Conservation (phyloP, 164 flowering plant species). For the Tinospora cordifolia region DNA sequence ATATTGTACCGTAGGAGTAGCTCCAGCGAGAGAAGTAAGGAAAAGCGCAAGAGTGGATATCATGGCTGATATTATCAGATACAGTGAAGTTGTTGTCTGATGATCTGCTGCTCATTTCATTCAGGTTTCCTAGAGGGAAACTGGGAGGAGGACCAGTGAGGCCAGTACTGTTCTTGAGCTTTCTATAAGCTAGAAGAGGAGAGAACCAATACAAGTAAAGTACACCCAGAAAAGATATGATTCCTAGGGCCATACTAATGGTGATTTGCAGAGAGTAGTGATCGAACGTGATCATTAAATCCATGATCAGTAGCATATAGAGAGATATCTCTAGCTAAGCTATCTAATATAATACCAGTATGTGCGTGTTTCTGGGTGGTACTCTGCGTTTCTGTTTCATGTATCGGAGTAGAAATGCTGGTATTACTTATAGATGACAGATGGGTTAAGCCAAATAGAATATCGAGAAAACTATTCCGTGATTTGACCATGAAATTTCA, state of each 20-base stretch:
- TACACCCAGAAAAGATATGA: constrained; percentile 17
- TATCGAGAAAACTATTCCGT: neutral
- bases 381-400: neutral
- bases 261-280: constrained; percentile 3
- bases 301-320: constrained; percentile 22
- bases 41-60: constrained; percentile 58
- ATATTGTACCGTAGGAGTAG: constrained; percentile 40
- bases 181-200: constrained; percentile 30
- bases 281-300: constrained; percentile 9
- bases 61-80: constrained; percentile 31
- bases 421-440: neutral
- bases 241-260: constrained; percentile 11
- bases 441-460: neutral
- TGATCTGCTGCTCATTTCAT: constrained; percentile 38
- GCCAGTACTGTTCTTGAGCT: constrained; percentile 40
- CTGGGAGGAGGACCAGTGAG: constrained; percentile 70
- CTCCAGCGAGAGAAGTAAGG: constrained; percentile 76
- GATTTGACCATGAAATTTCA: neutral
- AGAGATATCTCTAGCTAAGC: constrained; percentile 10
- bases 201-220: constrained; percentile 37
- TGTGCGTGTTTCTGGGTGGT: neutral
- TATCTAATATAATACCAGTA: neutral
- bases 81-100: neutral
- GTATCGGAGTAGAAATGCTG: neutral
- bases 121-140: constrained; percentile 71